A percentile compares a stretch with the other conserved stretches of the same genome.
phyloP scores from a whole-genome alignment of 164 flowering plant genomes.

The Cinnamomum micranthum region DNA sequence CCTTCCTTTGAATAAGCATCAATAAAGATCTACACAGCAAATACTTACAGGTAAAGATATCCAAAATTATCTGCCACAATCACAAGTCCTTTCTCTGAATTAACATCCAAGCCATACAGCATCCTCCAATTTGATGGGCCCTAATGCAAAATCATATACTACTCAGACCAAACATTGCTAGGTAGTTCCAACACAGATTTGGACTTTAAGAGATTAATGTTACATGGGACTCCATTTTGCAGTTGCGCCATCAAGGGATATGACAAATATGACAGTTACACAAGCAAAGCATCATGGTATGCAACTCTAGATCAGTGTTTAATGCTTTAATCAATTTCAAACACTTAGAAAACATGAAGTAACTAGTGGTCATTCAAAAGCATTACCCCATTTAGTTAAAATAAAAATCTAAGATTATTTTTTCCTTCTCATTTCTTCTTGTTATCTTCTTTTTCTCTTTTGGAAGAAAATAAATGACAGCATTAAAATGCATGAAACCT shows the following conservation, averaged over 20 bases:
- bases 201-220: neutral
- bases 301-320: neutral
- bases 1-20: neutral
- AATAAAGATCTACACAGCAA: neutral
- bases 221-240: neutral
- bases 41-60: conserved; percentile 62
- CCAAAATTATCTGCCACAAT: conserved; percentile 93
- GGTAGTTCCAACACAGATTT: neutral
- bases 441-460: neutral
- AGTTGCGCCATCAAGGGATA: neutral
- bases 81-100: conserved; percentile 64
- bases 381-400: neutral
- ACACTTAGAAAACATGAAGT: no score
- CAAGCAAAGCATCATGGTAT: neutral
- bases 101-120: conserved; percentile 92
- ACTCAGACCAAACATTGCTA: conserved; percentile 1
- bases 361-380: neutral
- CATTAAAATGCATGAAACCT: neutral
- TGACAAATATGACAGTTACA: neutral
- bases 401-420: no score
- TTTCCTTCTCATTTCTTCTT: no score
- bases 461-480: neutral
- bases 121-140: conserved; percentile 85
- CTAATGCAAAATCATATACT: conserved; percentile 26
- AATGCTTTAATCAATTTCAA: neutral